Evolutionary conservation across 129 eudicot genomes (phyloP).

Genomic region (Cynara cardunculus): DNA sequence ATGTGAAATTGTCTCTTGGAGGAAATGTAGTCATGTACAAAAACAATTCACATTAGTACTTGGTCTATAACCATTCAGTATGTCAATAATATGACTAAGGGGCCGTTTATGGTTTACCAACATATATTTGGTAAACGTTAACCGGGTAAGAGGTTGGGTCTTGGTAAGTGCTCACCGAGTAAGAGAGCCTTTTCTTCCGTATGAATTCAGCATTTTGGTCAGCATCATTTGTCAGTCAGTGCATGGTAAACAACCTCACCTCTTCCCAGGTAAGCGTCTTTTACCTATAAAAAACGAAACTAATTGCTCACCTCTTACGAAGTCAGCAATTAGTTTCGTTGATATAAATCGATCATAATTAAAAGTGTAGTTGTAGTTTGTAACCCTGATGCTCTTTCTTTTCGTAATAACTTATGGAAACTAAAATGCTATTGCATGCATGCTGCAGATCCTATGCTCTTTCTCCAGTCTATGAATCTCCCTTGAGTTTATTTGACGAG

Average conservation of each 20-base stretch:
- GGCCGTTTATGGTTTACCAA: not conserved
- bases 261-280: not conserved
- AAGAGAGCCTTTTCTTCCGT: not conserved
- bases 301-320: too few species aligned
- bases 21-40: not conserved
- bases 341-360: not conserved
- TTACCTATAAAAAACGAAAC: not conserved
- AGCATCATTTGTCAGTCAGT: not conserved
- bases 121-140: not conserved
- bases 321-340: not conserved
- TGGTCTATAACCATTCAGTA: not conserved
- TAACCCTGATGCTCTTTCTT: not conserved
- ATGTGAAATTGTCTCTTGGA: not conserved
- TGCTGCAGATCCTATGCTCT: constrained; percentile 84
- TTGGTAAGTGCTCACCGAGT: not conserved
- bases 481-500: constrained; percentile 65
- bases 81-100: not conserved
- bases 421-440: constrained; percentile 2
- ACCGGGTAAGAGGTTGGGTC: not conserved
- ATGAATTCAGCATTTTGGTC: not conserved
- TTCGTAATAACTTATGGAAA: not conserved
- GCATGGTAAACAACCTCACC: not conserved
- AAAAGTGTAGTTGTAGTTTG: not conserved
- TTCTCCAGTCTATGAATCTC: constrained; percentile 75
- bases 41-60: not conserved